Evolutionary conservation across 2,329 filamentous ascomycete species (phyloP), one percentile per base, ranked within the genome.

Genomic region (Pseudogymnoascus sp.): DNA sequence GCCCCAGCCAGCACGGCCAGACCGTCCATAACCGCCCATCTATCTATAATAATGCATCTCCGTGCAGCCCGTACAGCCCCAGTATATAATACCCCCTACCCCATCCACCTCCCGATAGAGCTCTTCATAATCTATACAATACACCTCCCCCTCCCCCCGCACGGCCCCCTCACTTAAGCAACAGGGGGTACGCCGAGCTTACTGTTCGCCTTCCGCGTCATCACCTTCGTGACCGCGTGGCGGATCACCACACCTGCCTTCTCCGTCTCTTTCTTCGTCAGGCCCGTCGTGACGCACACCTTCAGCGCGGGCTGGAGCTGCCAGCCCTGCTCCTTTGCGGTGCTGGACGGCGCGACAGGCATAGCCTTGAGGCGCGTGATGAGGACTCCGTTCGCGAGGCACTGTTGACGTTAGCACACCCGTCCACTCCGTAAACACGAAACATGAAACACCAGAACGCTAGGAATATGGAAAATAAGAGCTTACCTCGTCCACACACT

Each of bases 261-360:
- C 78, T 99, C 96, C 63, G 93, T 89, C 75, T 99, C 95, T 79
- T 96, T 97, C 80, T 90, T 96, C 23, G 90, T 89, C 66, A 99
- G 79, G 1, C 90, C 95, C 4, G 85, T 90, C 0, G 93, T 96
- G 62, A 97, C 81, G 73, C 93, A 97, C 11, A 97, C 85, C 78
- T 97, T 97, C 66, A 99, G 82, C 0, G 91, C 91, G 9, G 95
- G 91, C 69, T 84, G 82, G n/a, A 87, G 80, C 65, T 84, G 83
- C 79, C 88, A 90, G 36, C 82, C 82, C 47, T 85, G 82, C 64
- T 93, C 89, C 72, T 88, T 88, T 13, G 86, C 82, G 59, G 85
- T 85, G 50, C 87, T 83, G 38, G 85, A 78, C 60, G 80, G 77
- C 60, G 83, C 79, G 65, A 89, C 82, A 1, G 91, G 89, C 73